Base-by-base conservation (phyloP, 768 basidiomycete genomes). In the Artomyces pyxidatus region DNA sequence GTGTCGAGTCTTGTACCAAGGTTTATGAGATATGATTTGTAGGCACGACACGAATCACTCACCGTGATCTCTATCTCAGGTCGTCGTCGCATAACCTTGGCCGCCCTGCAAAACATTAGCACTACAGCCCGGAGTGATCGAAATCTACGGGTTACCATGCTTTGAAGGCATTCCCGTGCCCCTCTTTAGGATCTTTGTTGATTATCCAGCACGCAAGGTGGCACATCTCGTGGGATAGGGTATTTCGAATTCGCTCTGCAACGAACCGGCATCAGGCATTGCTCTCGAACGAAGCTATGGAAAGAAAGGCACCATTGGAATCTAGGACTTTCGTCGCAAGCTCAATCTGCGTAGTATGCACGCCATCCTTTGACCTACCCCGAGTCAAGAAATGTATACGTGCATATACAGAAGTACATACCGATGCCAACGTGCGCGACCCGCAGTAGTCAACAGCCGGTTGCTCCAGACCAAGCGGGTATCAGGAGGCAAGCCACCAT, bases 171-270 rank as follows among this genome's bases (percentile, higher is more conserved):
- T 65, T 71, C 6, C 89, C 89, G 56, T 93, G 89, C 6, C 74
- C 76, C 61, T 88, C 87, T 50, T 78, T 78, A 4, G 81, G 75
- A 9, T 80, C 72, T 16, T 74, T 68, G 60, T 85, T 78, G 48
- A 94, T 87, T 21, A 88, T 68, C 90, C 90, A 94, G 48, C 78
- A 78, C 2, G 91, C 91, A 28, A 94, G 65, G 67, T 93, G 91
- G 58, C 90, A 93, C 89, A 93, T 91, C 63, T 94, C 91, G 57
- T 94, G 91, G 26, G 87, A 81, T 11, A 94, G 67, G 1, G 90
- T 93, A 58, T 85, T 83, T 29, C 83, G 72, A 42, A 93, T 84
- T 32, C 88, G 78, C 47, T 88, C 90, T 92, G 50, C 12, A 2
- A 14, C 32, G 26, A 25, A 44, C 22, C 21, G 37, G 11, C 23